Base-by-base conservation (phyloP, 129 eudicot genomes). In the Apium graveolens region DNA sequence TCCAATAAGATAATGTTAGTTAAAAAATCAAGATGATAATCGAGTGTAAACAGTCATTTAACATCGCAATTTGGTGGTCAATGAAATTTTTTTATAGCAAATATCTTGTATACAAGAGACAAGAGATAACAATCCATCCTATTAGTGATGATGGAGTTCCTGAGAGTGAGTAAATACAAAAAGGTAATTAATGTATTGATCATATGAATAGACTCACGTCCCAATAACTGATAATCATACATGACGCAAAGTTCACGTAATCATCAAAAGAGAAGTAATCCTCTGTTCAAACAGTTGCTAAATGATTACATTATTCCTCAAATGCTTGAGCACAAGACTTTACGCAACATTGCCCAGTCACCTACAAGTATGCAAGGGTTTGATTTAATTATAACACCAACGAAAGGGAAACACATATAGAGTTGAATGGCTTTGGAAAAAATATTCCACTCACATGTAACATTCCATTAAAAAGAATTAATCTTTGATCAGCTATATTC, bases 261-360 rank as follows among this genome's bases (percentile, higher is more conserved):
- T 18, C 34, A 32, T 43, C 48, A n/a, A n/a, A 27, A 44, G 44
- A 65, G 9, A 65, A 29, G 4, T 31, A 31, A 2, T n/a, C 75
- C 46, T 80, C 79, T n/a, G n/a, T n/a, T 14, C 39, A 65, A 65
- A 65, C 37, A 65, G 71, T 65, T 29, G 38, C 39, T 69, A 45
- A 69, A 35, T 69, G 2, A 20, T 74, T 32, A 45, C 42, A 76
- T 80, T 84, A 84, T 79, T 83, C 84, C 46, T 73, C 79, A 75
- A 45, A 68, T 42, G 83, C 62, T 46, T 77, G 79, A 75, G 76
- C 75, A 24, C 84, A 79, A 70, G 88, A 77, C 81, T 86, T 92
- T 96, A 24, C 88, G 87, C 27, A 84, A 96, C 13, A 80, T 35
- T 27, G 93, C 76, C 99, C 99, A 95, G 88, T 92, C 87, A 70